phyloP scores from a whole-genome alignment of 371 early-diverging fungal species.

The Apophysomyces elegans region DNA sequence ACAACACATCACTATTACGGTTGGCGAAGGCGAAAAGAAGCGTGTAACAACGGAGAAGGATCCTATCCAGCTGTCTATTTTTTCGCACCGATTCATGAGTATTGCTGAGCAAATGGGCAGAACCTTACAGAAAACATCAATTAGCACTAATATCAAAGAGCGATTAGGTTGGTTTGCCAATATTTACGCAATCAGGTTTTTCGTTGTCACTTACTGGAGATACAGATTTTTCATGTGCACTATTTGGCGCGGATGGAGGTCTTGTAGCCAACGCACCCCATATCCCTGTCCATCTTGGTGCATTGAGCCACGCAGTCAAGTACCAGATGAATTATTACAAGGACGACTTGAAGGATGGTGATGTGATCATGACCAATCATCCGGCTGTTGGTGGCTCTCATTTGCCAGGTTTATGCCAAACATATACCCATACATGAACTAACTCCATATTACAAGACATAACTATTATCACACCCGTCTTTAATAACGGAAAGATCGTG shows the following conservation, averaged over 20 bases:
- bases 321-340: constrained; percentile 84
- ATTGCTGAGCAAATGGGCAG: constrained; percentile 98
- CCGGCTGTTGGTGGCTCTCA: constrained; percentile 97
- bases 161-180: constrained; percentile 48
- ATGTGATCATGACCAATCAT: constrained; percentile 95
- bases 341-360: constrained; percentile 76
- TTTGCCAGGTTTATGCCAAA: constrained; percentile 64
- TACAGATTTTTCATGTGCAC: constrained; percentile 94
- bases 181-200: neutral
- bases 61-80: constrained; percentile 89
- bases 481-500: constrained; percentile 75
- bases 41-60: constrained; percentile 67
- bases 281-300: constrained; percentile 95
- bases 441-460: constrained; percentile 60
- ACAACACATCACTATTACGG: constrained; percentile 77
- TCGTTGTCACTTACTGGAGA: neutral
- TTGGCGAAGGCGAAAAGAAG: constrained; percentile 53
- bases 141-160: constrained; percentile 97
- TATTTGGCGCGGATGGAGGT: constrained; percentile 94
- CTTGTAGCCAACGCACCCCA: constrained; percentile 93
- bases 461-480: constrained; percentile 97
- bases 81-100: constrained; percentile 96
- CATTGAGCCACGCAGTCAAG: constrained; percentile 91
- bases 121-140: constrained; percentile 91
- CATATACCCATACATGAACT: neutral